phyloP scores from a whole-genome alignment of 495 filamentous ascomycete genomes.

The Xylaria sp. region DNA sequence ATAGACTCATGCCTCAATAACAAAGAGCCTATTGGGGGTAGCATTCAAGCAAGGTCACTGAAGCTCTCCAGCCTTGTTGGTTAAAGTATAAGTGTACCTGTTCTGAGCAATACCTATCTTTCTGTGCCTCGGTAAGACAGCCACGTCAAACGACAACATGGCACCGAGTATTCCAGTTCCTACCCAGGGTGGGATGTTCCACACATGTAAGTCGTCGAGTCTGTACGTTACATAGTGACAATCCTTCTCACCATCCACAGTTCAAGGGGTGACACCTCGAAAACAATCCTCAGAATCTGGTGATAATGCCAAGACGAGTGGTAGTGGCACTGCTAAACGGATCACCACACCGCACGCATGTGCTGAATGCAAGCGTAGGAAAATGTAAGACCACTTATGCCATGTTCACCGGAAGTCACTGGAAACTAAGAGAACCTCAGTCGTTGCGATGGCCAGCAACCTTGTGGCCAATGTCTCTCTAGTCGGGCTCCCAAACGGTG shows the following conservation, averaged over 20 bases:
- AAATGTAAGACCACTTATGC: conserved; percentile 56
- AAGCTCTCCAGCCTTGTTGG: conserved; percentile 1
- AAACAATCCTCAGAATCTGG: conserved; percentile 55
- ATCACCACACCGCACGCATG: conserved; percentile 66
- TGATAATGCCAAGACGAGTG: conserved; percentile 52
- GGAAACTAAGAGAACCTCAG: conserved; percentile 42
- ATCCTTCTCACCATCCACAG: conserved; percentile 32
- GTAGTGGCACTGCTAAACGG: conserved; percentile 44
- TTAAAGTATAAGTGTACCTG: conserved; percentile 1
- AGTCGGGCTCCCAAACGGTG: conserved; percentile 64
- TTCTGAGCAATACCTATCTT: background rate
- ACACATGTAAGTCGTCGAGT: conserved; percentile 49
- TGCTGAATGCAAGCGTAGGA: conserved; percentile 65
- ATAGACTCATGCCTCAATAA: conserved; percentile 23
- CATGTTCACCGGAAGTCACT: conserved; percentile 7
- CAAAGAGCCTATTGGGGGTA: conserved; percentile 15
- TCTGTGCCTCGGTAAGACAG: conserved; percentile 5
- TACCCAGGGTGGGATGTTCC: conserved; percentile 61
- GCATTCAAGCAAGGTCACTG: conserved; percentile 4
- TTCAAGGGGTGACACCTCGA: conserved; percentile 57
- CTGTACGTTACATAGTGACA: background rate
- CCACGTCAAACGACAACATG: conserved; percentile 44
- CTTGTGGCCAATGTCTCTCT: conserved; percentile 64
- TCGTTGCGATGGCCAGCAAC: conserved; percentile 65
- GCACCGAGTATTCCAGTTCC: conserved; percentile 56